Conservation (phyloP, 2,329 filamentous ascomycete genomes). For the Plenodomus biglobosus region DNA sequence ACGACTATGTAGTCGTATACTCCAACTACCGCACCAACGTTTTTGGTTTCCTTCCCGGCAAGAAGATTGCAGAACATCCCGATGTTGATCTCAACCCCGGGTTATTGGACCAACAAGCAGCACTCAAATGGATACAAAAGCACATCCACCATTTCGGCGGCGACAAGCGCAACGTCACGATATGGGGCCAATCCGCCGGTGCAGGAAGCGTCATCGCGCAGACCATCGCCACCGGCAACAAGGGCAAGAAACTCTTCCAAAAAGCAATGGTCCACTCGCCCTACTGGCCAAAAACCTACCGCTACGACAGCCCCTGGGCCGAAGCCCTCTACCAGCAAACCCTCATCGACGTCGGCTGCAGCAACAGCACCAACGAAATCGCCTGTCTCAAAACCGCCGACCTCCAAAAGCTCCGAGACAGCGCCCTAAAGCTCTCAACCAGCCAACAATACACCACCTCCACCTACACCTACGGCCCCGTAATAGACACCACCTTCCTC, state of each 20-base stretch:
- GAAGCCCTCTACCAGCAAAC: constrained; percentile 56
- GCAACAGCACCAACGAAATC: constrained; percentile 46
- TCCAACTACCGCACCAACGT: constrained; percentile 61
- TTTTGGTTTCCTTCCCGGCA: constrained; percentile 58
- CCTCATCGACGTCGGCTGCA: constrained; percentile 53
- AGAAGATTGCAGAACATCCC: constrained; percentile 48
- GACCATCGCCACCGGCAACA: constrained; percentile 52
- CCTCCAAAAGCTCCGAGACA: constrained; percentile 57
- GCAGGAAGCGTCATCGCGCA: constrained; percentile 58
- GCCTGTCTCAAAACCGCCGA: constrained; percentile 58
- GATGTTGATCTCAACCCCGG: constrained; percentile 56
- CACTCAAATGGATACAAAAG: constrained; percentile 57
- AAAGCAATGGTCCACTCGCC: constrained; percentile 57
- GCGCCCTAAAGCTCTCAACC: constrained; percentile 52
- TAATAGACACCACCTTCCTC: constrained; percentile 60
- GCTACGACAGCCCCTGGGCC: constrained; percentile 53
- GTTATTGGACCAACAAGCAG: constrained; percentile 56
- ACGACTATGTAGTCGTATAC: constrained; percentile 56
- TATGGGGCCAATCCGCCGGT: constrained; percentile 60
- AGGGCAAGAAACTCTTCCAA: constrained; percentile 50
- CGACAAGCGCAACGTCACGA: constrained; percentile 54
- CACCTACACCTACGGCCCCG: constrained; percentile 62
- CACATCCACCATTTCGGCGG: constrained; percentile 59
- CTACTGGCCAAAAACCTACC: constrained; percentile 63
- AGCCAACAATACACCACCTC: constrained; percentile 58